A percentile compares a stretch with the other conserved stretches of the same genome.
phyloP scores from a whole-genome alignment of 352 stramenopile genomes.

The Globisporangium acanthophoron region DNA sequence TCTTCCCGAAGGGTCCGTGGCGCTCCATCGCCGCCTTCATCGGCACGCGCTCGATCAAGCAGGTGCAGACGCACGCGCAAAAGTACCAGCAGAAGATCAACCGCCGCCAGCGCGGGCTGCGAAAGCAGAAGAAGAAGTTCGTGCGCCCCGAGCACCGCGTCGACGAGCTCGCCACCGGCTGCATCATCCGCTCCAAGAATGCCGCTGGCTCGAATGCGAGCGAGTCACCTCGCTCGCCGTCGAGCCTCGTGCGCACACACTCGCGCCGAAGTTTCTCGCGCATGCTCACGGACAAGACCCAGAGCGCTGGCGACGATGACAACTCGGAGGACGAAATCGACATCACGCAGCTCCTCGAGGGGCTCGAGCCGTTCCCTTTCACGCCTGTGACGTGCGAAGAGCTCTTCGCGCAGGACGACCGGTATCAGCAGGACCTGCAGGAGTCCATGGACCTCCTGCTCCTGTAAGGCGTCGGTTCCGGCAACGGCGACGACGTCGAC shows the following conservation, averaged over 20 bases:
- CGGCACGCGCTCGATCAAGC: slow-evolving; percentile 74
- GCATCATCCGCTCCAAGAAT: slow-evolving; percentile 51
- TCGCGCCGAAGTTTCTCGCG: slow-evolving; percentile 17
- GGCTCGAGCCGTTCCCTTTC: slow-evolving; percentile 51
- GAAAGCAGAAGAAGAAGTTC: slow-evolving; percentile 85
- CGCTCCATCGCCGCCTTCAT: slow-evolving; percentile 69
- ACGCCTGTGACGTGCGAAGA: slow-evolving; percentile 31
- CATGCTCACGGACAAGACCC: slow-evolving; percentile 10
- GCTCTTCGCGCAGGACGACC: slow-evolving; percentile 33
- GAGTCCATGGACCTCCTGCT: slow-evolving; percentile 48
- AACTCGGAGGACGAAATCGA: slow-evolving; percentile 20
- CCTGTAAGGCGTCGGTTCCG: not conserved
- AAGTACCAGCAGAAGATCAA: slow-evolving; percentile 87
- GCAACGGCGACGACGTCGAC: not conserved
- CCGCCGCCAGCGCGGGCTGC: slow-evolving; percentile 64
- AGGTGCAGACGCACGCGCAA: slow-evolving; percentile 81
- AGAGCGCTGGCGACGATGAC: not conserved
- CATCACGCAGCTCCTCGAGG: slow-evolving; percentile 22
- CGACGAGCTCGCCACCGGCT: slow-evolving; percentile 51
- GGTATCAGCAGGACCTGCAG: slow-evolving; percentile 50
- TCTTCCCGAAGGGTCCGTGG: slow-evolving; percentile 71
- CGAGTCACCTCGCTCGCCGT: slow-evolving; percentile 42
- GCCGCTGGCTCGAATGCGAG: slow-evolving; percentile 12
- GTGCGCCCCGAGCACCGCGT: slow-evolving; percentile 69
- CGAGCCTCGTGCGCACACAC: slow-evolving; percentile 14